phyloP scores from a whole-genome alignment of 805 yeast genomes.

The Ogataea pilisensis region DNA sequence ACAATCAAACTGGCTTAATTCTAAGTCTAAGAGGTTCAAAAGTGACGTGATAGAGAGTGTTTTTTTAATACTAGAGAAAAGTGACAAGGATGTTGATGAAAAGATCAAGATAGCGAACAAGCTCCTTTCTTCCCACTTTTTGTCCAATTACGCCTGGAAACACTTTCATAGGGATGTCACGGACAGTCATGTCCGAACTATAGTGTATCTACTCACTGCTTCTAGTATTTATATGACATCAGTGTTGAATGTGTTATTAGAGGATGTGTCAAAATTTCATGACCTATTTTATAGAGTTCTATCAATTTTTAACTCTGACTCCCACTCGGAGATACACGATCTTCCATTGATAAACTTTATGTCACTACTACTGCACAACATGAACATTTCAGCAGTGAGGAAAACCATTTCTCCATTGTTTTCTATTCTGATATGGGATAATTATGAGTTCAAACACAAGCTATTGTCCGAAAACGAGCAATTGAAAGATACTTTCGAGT shows the following conservation, averaged over 20 bases:
- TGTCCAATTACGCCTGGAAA: slow-evolving; percentile 37
- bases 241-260: slow-evolving; percentile 1
- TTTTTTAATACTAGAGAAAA: not conserved
- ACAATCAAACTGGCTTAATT: slow-evolving; percentile 3
- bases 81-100: not conserved
- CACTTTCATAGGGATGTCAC: slow-evolving; percentile 37
- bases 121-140: slow-evolving; percentile 17
- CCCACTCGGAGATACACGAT: not conserved
- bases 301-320: slow-evolving; percentile 18
- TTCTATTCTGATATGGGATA: slow-evolving; percentile 32
- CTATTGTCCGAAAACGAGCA: slow-evolving; percentile 15
- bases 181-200: slow-evolving; percentile 36
- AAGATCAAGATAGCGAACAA: not conserved
- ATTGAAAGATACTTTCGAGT: slow-evolving; percentile 22
- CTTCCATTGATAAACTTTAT: slow-evolving; percentile 23
- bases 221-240: not conserved
- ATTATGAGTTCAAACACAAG: slow-evolving; percentile 14
- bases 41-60: slow-evolving; percentile 5
- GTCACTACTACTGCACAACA: slow-evolving; percentile 17
- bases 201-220: slow-evolving; percentile 21
- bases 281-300: slow-evolving; percentile 29
- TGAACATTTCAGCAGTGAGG: slow-evolving; percentile 20
- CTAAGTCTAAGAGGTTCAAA: slow-evolving; percentile 3
- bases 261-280: slow-evolving; percentile 24
- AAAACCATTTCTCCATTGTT: slow-evolving; percentile 28